Conservation (phyloP, 2,329 filamentous ascomycete species). For the Fusarium staphyleae region DNA sequence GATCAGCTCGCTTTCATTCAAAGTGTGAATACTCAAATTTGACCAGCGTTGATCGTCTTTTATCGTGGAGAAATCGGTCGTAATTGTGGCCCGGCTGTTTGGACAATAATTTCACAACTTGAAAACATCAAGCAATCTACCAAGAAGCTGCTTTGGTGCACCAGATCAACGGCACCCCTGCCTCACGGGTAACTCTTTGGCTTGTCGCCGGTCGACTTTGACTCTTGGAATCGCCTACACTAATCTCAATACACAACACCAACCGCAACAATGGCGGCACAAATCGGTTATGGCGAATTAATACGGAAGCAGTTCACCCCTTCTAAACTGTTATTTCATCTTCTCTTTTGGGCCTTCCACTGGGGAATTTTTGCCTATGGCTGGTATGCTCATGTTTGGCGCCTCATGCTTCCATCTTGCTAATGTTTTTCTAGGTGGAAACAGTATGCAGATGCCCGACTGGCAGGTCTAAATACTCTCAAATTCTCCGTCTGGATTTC, state of each 20-base stretch:
- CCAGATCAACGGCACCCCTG: not conserved
- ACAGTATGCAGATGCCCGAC: constrained; percentile 70
- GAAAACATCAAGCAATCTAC: no score
- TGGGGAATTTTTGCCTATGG: constrained; percentile 81
- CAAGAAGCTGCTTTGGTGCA: not conserved
- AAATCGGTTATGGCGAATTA: constrained; percentile 53
- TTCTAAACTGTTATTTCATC: constrained; percentile 78
- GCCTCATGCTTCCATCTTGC: not conserved
- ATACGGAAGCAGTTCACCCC: constrained; percentile 71
- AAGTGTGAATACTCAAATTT: constrained; percentile 22
- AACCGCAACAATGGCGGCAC: constrained; percentile 47
- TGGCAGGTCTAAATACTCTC: constrained; percentile 82
- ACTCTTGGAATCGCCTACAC: constrained; percentile 10
- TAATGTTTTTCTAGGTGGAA: constrained; percentile 68
- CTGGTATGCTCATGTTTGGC: constrained; percentile 68
- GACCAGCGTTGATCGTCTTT: constrained; percentile 6
- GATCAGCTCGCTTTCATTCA: constrained; percentile 58
- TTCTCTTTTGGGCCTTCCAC: constrained; percentile 82
- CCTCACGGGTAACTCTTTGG: constrained; percentile 16
- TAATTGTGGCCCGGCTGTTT: not conserved
- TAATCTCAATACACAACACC: constrained; percentile 11
- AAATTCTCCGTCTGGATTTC: constrained; percentile 95
- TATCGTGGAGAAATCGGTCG: not conserved
- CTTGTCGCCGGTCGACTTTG: constrained; percentile 33
- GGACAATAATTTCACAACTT: no score